Conservation (phyloP, 345 rosid genomes). For the Gossypium sturtianum region DNA sequence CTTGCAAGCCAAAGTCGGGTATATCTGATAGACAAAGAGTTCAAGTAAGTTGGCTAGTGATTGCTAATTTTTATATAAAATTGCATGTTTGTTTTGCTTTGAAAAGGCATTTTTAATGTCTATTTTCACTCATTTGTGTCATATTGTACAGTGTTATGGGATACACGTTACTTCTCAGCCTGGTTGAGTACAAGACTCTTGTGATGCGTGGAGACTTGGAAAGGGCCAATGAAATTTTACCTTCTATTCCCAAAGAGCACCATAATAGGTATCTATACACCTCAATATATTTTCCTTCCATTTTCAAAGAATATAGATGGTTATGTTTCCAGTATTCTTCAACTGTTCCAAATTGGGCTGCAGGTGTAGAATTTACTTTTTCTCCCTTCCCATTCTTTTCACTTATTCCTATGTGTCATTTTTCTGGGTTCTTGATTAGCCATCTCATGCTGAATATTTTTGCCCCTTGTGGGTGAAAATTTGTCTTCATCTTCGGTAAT, state of each 20-base stretch:
- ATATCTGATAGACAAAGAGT: constrained; percentile 95
- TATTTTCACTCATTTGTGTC: constrained; percentile 15
- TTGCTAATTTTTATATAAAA: constrained; percentile 7
- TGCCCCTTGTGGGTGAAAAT: background rate
- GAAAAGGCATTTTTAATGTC: background rate
- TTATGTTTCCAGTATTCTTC: background rate
- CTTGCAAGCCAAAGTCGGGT: constrained; percentile 98
- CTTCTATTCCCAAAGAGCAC: constrained; percentile 82
- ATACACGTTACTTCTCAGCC: constrained; percentile 76
- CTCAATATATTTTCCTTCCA: background rate
- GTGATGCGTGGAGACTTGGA: constrained; percentile 93
- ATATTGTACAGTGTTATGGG: constrained; percentile 56
- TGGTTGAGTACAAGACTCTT: constrained; percentile 92
- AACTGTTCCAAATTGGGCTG: background rate
- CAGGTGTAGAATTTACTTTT: background rate
- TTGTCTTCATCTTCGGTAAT: background rate
- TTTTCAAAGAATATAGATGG: background rate
- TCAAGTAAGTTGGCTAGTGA: constrained; percentile 55
- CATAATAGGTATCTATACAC: constrained; percentile 57
- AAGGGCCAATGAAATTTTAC: constrained; percentile 71
- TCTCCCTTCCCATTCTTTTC: constrained; percentile 3
- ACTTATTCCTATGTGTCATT: background rate
- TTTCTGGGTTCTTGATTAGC: background rate
- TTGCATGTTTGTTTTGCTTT: constrained; percentile 2
- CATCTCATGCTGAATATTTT: background rate